Base-by-base conservation (phyloP, 140 eudicot species). In the Senecio squalidus region DNA sequence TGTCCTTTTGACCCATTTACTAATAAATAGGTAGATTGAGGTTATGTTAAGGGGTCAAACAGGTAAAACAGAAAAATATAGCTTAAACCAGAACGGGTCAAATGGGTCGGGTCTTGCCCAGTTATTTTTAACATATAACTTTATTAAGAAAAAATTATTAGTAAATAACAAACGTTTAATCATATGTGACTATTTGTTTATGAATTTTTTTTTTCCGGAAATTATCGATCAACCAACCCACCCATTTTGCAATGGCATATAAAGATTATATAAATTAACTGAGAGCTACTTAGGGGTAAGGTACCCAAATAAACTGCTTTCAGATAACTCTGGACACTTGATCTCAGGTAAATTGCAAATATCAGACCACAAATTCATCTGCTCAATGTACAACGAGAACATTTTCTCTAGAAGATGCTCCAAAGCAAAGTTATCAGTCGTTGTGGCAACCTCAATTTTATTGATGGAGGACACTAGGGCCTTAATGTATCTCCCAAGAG, bases 401-500 rank as follows among this genome's bases (percentile, higher is more conserved):
- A 92, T 67, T 70, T 92, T 92, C 80, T 92, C 98, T 49, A 92
- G 78, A 70, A 76, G 76, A 56, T 73, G 84, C 80, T 79, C 96
- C 20, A 69, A 58, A 26, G 68, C 55, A 68, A 26, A 68, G 22
- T 64, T 71, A 70, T 83, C 79, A 58, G 74, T 62, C 57, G 16
- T 67, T 40, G 75, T 22, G 14, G 27, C 68, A 28, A 7, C 45
- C 61, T 68, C 82, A 55, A 66, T 58, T 68, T 78, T 80, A 71
- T 58, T 67, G 27, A 87, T 71, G 62, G 93, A 81, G 52, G 74
- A 72, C 41, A 82, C 75, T 44, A 92, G 67, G 64, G 93, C 81
- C 74, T 74, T 87, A 46, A 88, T 68, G 73, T 87, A 92, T 80
- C 98, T 81, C 61, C 95, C 98, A 55, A 92, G 84, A 57, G 98